Base-by-base conservation (phyloP, 129 eudicot species). In the Gnaphalium uliginosum region DNA sequence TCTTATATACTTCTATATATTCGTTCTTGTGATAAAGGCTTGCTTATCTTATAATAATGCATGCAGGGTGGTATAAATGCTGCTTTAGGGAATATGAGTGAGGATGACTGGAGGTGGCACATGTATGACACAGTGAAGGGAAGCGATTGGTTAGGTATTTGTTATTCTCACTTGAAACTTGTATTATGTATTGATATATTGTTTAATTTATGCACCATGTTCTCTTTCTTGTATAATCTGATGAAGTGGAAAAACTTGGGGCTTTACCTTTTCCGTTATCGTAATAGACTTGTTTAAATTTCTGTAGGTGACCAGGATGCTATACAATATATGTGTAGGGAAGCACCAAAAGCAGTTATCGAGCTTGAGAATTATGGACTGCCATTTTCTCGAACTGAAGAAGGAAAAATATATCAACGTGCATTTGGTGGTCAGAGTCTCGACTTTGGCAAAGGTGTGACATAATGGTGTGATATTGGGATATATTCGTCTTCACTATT, bases 21-120 rank as follows among this genome's bases (percentile, higher is more conserved):
- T 24, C 8, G 74, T 67, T 58, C 46, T 68, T 68, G 69, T 37
- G 32, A 41, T 57, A 8, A 75, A 70, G 26, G n/a, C 68, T 67
- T 67, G 23, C 59, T 77, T 76, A 24, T 25, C 18, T 23, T 76
- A 18, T 53, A 33, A 56, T 54, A 25, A 56, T 59, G 48, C 33
- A 24, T 84, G 74, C 87, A 90, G 99, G 99, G 99, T 70, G 99
- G 99, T 23, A 91, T 94, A 72, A 94, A 94, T 87, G 97, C 97
- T 77, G 99, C 99, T 68, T 70, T 94, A 66, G 99, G 97, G 26
- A 94, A 94, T 76, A 94, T 94, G 99, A 64, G 78, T 0, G 99
- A 94, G 77, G 99, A 94, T 89, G 99, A 94, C 83, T 94, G 97
- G 99, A 89, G 99, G 82, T 94, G 99, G 99, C 99, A 94, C 87